Base-by-base conservation (phyloP, 306 rosid genomes). In the Canavalia ensiformis region DNA sequence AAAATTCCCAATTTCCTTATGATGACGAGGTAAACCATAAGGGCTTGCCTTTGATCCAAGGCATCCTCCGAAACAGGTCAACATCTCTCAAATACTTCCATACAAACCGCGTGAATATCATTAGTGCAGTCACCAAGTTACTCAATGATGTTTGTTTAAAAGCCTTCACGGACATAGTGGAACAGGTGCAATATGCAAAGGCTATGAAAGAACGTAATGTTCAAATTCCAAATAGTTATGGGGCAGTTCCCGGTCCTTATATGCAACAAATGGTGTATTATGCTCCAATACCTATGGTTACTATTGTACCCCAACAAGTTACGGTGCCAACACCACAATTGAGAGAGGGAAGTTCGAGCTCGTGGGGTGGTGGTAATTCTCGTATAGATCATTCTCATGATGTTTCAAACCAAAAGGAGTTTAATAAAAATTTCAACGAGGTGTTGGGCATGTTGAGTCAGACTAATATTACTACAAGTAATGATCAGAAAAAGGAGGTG, bases 121-220 rank as follows among this genome's bases (percentile, higher is more conserved):
- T 64, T 3, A 77, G 45, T 0, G 86, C 75, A 0, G 59, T 94
- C 8, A 42, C 86, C 0, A 69, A 42, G 10, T 5, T 90, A 0
- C 35, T 84, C 9, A 84, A 77, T 0, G 83, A 85, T 25, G 86
- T 94, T 0, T 90, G 95, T 37, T 0, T 11, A 0, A 82, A 85
- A 25, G 94, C 90, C 0, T 94, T 94, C 72, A 18, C 3, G 0
- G 96, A 94, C 75, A 83, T 94, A 4, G 51, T 89, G 30, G 46
- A 77, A 0, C 47, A 55, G 1, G 84, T 76, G 13, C 69, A 45
- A 2, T 62, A 80, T 44, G 25, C n/a, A 5, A 28, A 28, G 31
- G 56, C 6, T 25, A 4, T 2, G 60, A 51, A 12, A 30, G 68
- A 71, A 2, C 13, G 31, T 0, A 52, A 18, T 5, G 8, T 30